These are phyloP conservation scores for Psilocybe cubensis DNA, from an alignment of 768 basidiomycete species.

Conservation along the genomic window DNA sequence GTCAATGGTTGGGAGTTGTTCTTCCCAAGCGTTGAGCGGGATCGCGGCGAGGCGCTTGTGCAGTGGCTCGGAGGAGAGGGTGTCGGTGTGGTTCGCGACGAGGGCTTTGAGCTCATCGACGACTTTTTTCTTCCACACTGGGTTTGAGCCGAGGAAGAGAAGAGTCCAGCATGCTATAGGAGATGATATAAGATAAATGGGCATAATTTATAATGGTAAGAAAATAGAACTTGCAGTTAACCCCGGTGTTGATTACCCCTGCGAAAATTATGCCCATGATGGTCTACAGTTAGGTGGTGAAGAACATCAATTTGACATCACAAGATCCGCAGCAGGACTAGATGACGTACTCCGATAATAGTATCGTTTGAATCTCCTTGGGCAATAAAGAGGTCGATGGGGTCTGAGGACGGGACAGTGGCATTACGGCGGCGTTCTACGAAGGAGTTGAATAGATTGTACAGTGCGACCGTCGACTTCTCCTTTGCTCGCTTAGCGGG, in stretches of 20 bases:
- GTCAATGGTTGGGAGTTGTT: slow-evolving; percentile 40
- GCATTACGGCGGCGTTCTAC: slow-evolving; percentile 31
- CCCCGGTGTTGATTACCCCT: slow-evolving; percentile 29
- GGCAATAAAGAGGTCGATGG: slow-evolving; percentile 37
- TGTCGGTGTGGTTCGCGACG: slow-evolving; percentile 29
- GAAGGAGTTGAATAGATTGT: slow-evolving; percentile 25
- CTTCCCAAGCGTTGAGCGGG: slow-evolving; percentile 42
- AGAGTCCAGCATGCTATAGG: slow-evolving; percentile 39
- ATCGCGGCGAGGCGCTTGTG: slow-evolving; percentile 37
- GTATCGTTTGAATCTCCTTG: slow-evolving; percentile 29
- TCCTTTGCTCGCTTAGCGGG: slow-evolving; percentile 30
- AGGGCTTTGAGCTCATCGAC: slow-evolving; percentile 33
- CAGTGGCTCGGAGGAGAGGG: slow-evolving; percentile 29
- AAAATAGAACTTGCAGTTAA: slow-evolving; percentile 29
- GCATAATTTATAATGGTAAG: not conserved
- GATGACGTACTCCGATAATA: slow-evolving; percentile 27
- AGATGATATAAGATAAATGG: not conserved
- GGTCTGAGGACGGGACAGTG: slow-evolving; percentile 26
- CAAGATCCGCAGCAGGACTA: not conserved
- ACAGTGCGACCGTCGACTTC: slow-evolving; percentile 34
- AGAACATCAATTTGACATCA: not conserved
- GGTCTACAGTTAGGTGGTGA: slow-evolving; percentile 19
- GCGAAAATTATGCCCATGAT: slow-evolving; percentile 34
- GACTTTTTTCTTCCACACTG: slow-evolving; percentile 37
- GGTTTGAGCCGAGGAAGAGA: slow-evolving; percentile 34